Evolutionary conservation across 495 filamentous ascomycete species (phyloP), one percentile per base, ranked within the genome.

Genomic region (Filosporella fistucella): DNA sequence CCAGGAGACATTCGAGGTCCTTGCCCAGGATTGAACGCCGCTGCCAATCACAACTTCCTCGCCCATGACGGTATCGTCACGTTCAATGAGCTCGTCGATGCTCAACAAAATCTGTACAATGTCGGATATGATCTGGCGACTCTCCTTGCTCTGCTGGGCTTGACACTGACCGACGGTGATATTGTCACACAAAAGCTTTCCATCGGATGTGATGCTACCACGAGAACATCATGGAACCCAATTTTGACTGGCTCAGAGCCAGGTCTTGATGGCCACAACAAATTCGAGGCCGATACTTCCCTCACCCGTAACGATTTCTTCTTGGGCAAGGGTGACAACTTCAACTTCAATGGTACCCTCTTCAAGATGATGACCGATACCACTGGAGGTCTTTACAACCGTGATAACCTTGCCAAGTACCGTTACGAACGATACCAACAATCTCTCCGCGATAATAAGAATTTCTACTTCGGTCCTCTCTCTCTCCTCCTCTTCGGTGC

Each of bases 221-320:
- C 47, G 5, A 54, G 64, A 23, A 70, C 67, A 1, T 65, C 66
- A 2, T 44, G 51, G 26, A 57, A 39, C 24, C 59, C 65, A 4
- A n/a, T 38, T 21, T 28, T 67, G 25, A 65, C 66, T 22, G 65
- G 65, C 16, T 51, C 42, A 16, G 60, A 68, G 55, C 59, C 61
- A 1, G 68, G 67, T 29, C 47, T 71, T 5, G 55, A 70, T 45
- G 64, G 63, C 26, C 68, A 71, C 55, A 69, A 71, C 49, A 70
- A 68, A 51, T 69, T 72, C 47, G 68, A 72, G 47, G 45, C 44
- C 2, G 66, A 72, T 38, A 60, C 63, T 0, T 69, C 66, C 14
- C 56, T 72, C 4, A 66, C 68, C 14, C 61, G 68, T 9, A 63
- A 67, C 36, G 67, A 72, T 47, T 71, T 56, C 52, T 72, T 67